phyloP scores from a whole-genome alignment of 139 green algal genomes.

The Desmodesmus armatus region DNA sequence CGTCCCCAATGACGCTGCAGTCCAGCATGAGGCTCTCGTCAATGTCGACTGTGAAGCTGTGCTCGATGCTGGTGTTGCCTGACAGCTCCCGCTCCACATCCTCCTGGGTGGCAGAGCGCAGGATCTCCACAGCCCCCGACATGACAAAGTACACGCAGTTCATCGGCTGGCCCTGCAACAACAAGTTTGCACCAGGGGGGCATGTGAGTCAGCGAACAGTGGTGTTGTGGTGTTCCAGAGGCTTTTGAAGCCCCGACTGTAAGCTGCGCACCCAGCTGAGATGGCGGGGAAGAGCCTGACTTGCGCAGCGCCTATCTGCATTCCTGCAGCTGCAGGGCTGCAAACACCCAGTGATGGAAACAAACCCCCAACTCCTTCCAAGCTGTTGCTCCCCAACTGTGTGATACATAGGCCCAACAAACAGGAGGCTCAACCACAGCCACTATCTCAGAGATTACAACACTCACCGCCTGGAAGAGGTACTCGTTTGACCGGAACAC shows the following conservation, averaged over 20 bases:
- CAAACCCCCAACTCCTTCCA: not conserved
- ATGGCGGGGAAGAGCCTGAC: no score
- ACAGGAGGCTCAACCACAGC: not conserved
- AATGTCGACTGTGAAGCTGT: constrained; percentile 63
- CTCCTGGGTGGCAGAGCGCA: constrained; percentile 2
- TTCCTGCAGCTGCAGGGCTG: no score
- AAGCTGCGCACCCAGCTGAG: no score
- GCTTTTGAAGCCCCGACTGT: no score
- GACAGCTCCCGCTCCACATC: constrained; percentile 22
- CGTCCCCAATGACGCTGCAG: constrained; percentile 23
- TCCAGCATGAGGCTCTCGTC: constrained; percentile 66
- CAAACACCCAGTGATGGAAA: no score
- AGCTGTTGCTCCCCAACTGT: no score
- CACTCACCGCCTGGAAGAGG: constrained; percentile 61
- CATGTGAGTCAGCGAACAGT: no score
- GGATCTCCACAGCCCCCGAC: constrained; percentile 68
- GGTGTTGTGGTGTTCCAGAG: no score
- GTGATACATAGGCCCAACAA: not conserved
- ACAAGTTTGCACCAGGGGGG: no score
- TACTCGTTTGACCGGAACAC: constrained; percentile 47
- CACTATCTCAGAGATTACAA: not conserved
- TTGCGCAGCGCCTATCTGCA: no score
- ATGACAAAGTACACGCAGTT: constrained; percentile 69
- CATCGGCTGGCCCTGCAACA: constrained; percentile 57
- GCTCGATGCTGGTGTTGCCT: constrained; percentile 34